Conservation (phyloP, 257 asterid species). For the Rauvolfia tetraphylla region DNA sequence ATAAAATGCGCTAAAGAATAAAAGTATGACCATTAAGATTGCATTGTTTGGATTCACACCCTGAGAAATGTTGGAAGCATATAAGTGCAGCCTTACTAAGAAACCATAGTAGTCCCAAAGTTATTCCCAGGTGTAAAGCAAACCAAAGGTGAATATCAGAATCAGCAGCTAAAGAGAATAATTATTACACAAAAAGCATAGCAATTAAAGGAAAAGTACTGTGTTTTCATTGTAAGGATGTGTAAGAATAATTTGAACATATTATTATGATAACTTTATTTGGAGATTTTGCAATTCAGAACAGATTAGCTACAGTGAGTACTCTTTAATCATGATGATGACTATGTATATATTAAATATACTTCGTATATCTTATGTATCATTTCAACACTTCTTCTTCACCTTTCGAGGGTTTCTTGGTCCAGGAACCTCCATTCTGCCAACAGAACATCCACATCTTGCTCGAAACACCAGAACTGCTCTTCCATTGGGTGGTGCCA, state of each 20-base stretch:
- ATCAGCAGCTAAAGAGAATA: constrained; percentile 5
- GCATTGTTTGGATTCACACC: neutral
- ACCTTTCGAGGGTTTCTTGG: constrained; percentile 65
- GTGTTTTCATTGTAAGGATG: constrained; percentile 10
- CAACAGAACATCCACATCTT: constrained; percentile 90
- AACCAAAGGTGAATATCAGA: constrained; percentile 11
- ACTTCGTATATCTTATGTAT: constrained; percentile 10
- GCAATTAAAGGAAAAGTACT: neutral
- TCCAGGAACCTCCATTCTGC: constrained; percentile 89
- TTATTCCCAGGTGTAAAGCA: constrained; percentile 16
- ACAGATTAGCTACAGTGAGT: constrained; percentile 11
- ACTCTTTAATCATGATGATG: constrained; percentile 23
- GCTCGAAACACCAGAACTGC: constrained; percentile 84
- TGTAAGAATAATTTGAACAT: constrained; percentile 23
- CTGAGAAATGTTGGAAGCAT: neutral
- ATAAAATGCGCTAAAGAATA: neutral
- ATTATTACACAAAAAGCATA: constrained; percentile 9
- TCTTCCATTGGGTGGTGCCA: constrained; percentile 93
- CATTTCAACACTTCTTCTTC: constrained; percentile 48
- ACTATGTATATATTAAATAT: constrained; percentile 27
- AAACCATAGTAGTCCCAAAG: constrained; percentile 9
- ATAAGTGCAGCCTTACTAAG: neutral
- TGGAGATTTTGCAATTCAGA: constrained; percentile 27
- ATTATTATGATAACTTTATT: constrained; percentile 44
- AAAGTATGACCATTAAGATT: neutral